Evolutionary conservation across 768 basidiomycete genomes (phyloP), one percentile per base, ranked within the genome.

Genomic region (Pisolithus marmoratus): DNA sequence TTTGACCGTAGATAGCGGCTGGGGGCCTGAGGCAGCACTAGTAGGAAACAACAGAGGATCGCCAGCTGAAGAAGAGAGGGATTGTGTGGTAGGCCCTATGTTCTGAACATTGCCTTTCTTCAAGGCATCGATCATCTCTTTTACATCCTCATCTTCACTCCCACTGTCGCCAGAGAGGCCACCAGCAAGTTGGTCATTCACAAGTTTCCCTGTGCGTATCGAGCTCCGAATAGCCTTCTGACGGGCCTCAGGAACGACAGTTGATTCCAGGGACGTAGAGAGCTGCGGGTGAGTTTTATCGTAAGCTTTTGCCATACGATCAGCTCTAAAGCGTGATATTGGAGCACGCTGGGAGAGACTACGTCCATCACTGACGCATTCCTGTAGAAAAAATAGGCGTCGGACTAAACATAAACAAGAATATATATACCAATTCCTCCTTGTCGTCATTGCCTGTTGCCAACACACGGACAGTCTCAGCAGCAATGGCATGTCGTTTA

Each of bases 311-410:
- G 74, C 73, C 51, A 84, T 68, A 20, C 75, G 78, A 38, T 70
- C 76, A 1, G 82, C 78, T 62, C 80, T 89, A 65, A 90, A 89
- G 38, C 73, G 78, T 12, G 88, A 90, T 38, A 84, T 66, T 0
- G 74, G 60, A 7, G 79, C 73, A 60, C 70, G 54, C 36, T 80
- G 77, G 8, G 73, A 59, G 3, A 72, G 68, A 11, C 74, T 67
- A 12, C 9, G 11, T 4, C 34, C 34, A 22, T 31, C 14, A 45
- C 43, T 34, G 8, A 36, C 9, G 22, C 8, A 27, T 22, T 74
- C 71, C 80, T 81, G 54, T 11, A 41, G 49, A 38, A 22, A n/a
- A 20, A 17, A 14, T 24, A 31, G 7, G 23, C 5, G 31, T 54
- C 26, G 54, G 37, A 34, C 46, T 48, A 38, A 51, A 37, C 11